These are phyloP conservation scores for Ogataea salicorniae DNA, from an alignment of 805 yeast species.

Conservation along the genomic window DNA sequence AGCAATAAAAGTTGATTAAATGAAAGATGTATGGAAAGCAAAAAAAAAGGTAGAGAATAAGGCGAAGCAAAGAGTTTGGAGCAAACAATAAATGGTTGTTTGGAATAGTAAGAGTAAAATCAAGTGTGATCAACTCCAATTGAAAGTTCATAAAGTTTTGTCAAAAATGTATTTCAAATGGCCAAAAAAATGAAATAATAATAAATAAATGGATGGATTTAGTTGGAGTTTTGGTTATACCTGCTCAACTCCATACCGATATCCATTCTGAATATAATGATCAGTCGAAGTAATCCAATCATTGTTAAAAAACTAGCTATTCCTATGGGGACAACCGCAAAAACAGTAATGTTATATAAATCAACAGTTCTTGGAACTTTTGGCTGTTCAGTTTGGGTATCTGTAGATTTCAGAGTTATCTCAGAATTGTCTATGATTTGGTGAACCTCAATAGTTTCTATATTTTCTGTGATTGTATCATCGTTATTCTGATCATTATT, in stretches of 20 bases:
- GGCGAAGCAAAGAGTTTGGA: no score
- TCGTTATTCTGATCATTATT: neutral
- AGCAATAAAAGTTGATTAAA: no score
- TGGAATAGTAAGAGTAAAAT: no score
- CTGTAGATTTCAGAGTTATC: conserved; percentile 9
- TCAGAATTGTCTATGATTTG: neutral
- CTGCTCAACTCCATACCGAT: conserved; percentile 26
- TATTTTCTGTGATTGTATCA: neutral
- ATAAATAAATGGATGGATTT: no score
- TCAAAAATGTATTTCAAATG: no score
- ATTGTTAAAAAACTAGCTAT: conserved; percentile 89
- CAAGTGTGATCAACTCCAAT: no score
- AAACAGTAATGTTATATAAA: conserved; percentile 82
- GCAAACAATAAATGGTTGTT: no score
- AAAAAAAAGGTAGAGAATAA: no score
- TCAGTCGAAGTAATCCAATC: conserved; percentile 73
- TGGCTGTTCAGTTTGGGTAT: conserved; percentile 12
- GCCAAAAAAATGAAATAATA: no score
- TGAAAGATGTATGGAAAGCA: no score
- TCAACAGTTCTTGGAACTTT: conserved; percentile 67
- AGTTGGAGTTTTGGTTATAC: no score
- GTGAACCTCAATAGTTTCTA: neutral
- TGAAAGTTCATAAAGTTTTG: no score
- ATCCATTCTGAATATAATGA: conserved; percentile 71
- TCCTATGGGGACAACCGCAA: conserved; percentile 98